These are phyloP conservation scores for Nicotiana rustica DNA, from an alignment of 305 asterid genomes.

Conservation along the genomic window DNA sequence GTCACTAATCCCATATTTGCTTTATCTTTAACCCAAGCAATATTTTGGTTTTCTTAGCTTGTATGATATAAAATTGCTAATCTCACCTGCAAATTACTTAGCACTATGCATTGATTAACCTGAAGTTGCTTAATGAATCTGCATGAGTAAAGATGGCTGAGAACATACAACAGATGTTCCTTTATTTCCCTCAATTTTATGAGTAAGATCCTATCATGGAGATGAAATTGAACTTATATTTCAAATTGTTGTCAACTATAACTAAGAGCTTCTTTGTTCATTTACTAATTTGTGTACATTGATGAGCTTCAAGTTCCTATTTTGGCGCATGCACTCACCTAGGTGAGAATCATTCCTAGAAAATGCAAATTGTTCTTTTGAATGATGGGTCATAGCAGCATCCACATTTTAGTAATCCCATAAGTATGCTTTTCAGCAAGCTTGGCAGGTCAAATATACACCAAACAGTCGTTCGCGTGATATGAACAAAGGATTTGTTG, in stretches of 20 bases:
- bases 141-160: conserved; percentile 4
- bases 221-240: conserved; percentile 9
- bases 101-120: neutral
- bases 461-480: conserved; percentile 42
- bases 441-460: conserved; percentile 43
- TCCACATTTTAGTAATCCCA: neutral
- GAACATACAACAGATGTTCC: neutral
- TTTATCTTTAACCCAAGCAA: neutral
- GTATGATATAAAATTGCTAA: neutral
- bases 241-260: conserved; percentile 18
- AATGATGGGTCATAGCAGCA: conserved; percentile 13
- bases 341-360: neutral
- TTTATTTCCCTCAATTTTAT: conserved; percentile 3
- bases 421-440: conserved; percentile 46
- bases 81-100: neutral
- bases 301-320: conserved; percentile 7
- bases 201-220: conserved; percentile 15
- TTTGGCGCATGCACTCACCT: conserved; percentile 1
- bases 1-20: neutral
- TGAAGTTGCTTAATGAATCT: neutral
- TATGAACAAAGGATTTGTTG: conserved; percentile 43
- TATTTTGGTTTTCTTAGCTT: conserved; percentile 29
- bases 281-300: conserved; percentile 10
- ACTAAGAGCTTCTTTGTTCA: conserved; percentile 9
- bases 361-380: neutral